phyloP scores from a whole-genome alignment of 441 rosid species.

The Jatropha podagrica region DNA sequence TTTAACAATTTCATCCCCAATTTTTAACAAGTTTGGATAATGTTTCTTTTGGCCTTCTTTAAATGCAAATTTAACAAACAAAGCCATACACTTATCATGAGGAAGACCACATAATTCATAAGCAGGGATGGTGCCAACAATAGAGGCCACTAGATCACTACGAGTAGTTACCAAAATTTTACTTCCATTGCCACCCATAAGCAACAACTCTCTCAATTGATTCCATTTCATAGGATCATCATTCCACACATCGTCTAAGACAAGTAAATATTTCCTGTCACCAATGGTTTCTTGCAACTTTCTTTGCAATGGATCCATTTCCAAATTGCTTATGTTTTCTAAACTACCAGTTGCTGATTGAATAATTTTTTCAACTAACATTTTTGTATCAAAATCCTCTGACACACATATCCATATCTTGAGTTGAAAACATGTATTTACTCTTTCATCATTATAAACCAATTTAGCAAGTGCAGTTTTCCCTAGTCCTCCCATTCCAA shows the following conservation, averaged over 20 bases:
- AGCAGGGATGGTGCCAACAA: neutral
- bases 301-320: neutral
- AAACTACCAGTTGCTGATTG: neutral
- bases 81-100: neutral
- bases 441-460: constrained; percentile 1
- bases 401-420: constrained; percentile 7
- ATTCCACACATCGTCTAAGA: constrained; percentile 12
- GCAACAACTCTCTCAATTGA: neutral
- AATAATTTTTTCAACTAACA: neutral
- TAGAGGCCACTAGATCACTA: neutral
- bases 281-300: neutral
- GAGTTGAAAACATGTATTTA: neutral
- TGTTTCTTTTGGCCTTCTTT: neutral
- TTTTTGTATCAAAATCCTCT: neutral
- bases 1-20: neutral
- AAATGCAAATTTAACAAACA: neutral
- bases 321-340: neutral
- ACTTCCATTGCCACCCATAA: neutral
- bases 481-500: constrained; percentile 1
- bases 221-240: neutral
- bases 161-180: constrained; percentile 1
- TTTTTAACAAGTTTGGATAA: neutral
- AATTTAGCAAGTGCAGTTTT: constrained; percentile 10
- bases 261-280: neutral
- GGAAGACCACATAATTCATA: neutral